These are phyloP conservation scores for Alternaria infectoria DNA, from an alignment of 2,329 filamentous ascomycete species.

Conservation along the genomic window DNA sequence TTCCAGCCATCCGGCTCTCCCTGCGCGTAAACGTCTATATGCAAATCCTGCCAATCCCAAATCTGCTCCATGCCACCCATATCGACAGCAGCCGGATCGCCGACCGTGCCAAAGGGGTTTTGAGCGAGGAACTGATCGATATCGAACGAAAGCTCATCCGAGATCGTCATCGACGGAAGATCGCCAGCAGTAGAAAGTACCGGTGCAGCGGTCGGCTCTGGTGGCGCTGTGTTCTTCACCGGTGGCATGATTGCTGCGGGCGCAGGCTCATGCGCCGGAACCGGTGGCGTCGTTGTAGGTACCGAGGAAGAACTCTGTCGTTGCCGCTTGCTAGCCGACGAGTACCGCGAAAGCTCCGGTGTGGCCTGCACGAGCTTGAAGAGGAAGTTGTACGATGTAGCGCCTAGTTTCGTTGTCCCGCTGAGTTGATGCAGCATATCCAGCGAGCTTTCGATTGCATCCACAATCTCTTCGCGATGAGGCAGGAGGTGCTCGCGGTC, in stretches of 20 bases:
- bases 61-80: constrained; percentile 43
- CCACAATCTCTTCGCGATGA: constrained; percentile 50
- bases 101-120: constrained; percentile 28
- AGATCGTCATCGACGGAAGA: not conserved
- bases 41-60: constrained; percentile 40
- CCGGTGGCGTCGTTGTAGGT: not conserved
- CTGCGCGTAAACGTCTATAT: constrained; percentile 25
- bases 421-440: constrained; percentile 41
- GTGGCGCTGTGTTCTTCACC: not conserved
- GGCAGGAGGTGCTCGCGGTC: constrained; percentile 53
- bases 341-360: constrained; percentile 26
- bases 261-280: not conserved
- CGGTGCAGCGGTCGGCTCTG: not conserved
- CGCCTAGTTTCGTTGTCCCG: constrained; percentile 36
- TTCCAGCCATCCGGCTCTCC: not conserved
- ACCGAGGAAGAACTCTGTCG: constrained; percentile 9
- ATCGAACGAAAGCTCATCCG: constrained; percentile 33
- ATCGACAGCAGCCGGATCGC: constrained; percentile 18
- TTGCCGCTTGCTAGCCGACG: constrained; percentile 25
- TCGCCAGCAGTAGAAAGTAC: not conserved
- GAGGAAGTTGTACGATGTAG: constrained; percentile 40
- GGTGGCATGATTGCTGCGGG: not conserved
- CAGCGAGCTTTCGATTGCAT: constrained; percentile 46
- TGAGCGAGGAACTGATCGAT: constrained; percentile 38
- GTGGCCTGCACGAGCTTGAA: constrained; percentile 38